Conservation (phyloP, 805 yeast genomes). For the Candida michaelii region DNA sequence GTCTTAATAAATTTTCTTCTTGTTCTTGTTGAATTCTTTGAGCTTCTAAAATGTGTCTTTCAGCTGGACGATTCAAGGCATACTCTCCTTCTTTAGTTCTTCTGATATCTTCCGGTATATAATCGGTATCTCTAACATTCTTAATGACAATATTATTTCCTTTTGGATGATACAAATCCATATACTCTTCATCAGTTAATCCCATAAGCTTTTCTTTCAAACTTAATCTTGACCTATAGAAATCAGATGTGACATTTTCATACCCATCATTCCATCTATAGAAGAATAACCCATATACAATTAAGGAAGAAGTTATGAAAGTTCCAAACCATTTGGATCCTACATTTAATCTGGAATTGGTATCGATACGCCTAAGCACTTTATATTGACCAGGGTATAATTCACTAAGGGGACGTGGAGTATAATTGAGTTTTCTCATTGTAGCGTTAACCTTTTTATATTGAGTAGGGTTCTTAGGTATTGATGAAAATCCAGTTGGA, state of each 20-base stretch:
- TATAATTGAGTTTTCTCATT: slow-evolving; percentile 71
- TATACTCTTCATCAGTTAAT: slow-evolving; percentile 57
- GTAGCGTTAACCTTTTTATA: slow-evolving; percentile 67
- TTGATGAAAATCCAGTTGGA: slow-evolving; percentile 51
- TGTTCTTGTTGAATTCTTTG: slow-evolving; percentile 66
- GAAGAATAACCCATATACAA: slow-evolving; percentile 65
- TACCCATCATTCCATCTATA: slow-evolving; percentile 84
- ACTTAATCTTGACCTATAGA: slow-evolving; percentile 61
- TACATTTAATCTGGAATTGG: slow-evolving; percentile 50
- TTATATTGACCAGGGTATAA: slow-evolving; percentile 78
- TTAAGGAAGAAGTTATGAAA: slow-evolving; percentile 47
- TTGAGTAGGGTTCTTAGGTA: slow-evolving; percentile 69
- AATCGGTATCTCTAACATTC: slow-evolving; percentile 44
- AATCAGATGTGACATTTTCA: slow-evolving; percentile 70
- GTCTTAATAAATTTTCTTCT: slow-evolving; percentile 50
- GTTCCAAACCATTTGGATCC: slow-evolving; percentile 64
- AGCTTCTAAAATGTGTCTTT: slow-evolving; percentile 72
- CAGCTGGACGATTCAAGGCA: slow-evolving; percentile 66
- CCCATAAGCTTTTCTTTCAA: slow-evolving; percentile 56
- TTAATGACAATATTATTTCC: slow-evolving; percentile 39
- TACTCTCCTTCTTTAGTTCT: slow-evolving; percentile 45
- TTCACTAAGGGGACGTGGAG: slow-evolving; percentile 75
- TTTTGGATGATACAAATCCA: slow-evolving; percentile 56
- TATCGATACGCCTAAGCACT: slow-evolving; percentile 59
- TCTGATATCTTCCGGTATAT: slow-evolving; percentile 41